These are phyloP conservation scores for Tolypocladium endophyticum DNA, from an alignment of 2,329 filamentous ascomycete genomes.

Conservation along the genomic window DNA sequence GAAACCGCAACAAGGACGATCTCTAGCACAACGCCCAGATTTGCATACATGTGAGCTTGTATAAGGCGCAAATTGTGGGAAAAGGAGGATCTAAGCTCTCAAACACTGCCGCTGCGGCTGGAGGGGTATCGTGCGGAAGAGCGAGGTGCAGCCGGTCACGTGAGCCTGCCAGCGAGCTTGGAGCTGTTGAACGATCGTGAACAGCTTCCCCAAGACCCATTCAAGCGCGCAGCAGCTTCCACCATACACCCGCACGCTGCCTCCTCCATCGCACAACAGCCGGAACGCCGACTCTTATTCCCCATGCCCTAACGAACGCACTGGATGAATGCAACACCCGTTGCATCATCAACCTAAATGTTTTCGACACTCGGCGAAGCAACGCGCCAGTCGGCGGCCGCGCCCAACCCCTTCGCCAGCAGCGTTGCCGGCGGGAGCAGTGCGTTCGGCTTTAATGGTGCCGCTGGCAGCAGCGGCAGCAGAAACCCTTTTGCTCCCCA, in stretches of 20 bases:
- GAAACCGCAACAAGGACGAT: background rate
- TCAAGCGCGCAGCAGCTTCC: background rate
- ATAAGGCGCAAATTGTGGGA: background rate
- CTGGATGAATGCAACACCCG: conserved; percentile 27
- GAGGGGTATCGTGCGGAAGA: background rate
- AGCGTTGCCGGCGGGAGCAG: background rate
- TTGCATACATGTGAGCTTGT: background rate
- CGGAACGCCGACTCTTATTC: conserved; percentile 6
- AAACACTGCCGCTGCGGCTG: background rate
- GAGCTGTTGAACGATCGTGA: background rate
- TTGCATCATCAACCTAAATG: conserved; percentile 31
- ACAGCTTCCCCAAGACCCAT: background rate
- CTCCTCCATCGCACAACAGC: background rate
- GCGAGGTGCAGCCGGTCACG: background rate
- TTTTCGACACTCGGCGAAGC: conserved; percentile 25
- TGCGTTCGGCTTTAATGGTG: conserved; percentile 20
- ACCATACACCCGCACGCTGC: background rate
- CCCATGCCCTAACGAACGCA: conserved; percentile 21
- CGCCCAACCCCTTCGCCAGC: conserved; percentile 24
- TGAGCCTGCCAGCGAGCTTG: background rate
- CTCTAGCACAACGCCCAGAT: background rate
- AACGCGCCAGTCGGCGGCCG: conserved; percentile 22
- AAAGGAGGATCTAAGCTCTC: background rate
- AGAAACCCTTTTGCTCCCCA: conserved; percentile 6
- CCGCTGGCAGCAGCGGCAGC: conserved; percentile 7